Conservation (phyloP, 768 basidiomycete genomes). For the Boletus edulis region DNA sequence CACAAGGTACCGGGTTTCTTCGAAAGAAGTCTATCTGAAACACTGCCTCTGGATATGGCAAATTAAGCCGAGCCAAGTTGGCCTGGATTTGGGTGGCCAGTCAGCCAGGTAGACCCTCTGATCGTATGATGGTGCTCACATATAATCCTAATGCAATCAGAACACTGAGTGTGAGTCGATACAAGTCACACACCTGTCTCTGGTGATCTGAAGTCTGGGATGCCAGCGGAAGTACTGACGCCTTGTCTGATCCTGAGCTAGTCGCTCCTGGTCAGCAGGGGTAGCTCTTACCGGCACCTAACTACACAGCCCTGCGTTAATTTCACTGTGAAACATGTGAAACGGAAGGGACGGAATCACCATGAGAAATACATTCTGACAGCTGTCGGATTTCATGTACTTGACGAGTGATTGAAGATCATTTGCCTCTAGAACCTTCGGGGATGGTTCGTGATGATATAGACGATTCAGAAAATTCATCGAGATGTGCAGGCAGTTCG, state of each 20-base stretch:
- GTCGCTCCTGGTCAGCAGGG: not conserved
- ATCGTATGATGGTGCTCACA: constrained; percentile 15
- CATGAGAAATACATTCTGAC: constrained; percentile 73
- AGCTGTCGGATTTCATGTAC: constrained; percentile 66
- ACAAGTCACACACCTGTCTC: constrained; percentile 60
- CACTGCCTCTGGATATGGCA: constrained; percentile 94
- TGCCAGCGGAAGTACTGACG: constrained; percentile 77
- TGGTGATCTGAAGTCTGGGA: constrained; percentile 88
- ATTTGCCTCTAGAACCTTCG: constrained; percentile 30
- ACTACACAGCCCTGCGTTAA: constrained; percentile 33
- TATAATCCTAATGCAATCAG: constrained; percentile 21
- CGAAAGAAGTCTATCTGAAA: constrained; percentile 90
- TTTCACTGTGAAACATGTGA: not conserved
- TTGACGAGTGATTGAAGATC: constrained; percentile 52
- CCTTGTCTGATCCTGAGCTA: constrained; percentile 38
- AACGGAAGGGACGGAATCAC: constrained; percentile 34
- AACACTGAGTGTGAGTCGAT: not conserved
- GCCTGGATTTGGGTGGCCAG: constrained; percentile 42
- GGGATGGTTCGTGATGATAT: constrained; percentile 2
- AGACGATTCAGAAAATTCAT: constrained; percentile 11
- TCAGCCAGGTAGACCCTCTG: not conserved
- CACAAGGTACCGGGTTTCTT: constrained; percentile 76
- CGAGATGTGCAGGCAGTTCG: not conserved
- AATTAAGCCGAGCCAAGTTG: constrained; percentile 70
- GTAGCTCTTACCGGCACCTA: constrained; percentile 59